Conservation (phyloP, 805 yeast genomes). For the Lachancea nothofagi region DNA sequence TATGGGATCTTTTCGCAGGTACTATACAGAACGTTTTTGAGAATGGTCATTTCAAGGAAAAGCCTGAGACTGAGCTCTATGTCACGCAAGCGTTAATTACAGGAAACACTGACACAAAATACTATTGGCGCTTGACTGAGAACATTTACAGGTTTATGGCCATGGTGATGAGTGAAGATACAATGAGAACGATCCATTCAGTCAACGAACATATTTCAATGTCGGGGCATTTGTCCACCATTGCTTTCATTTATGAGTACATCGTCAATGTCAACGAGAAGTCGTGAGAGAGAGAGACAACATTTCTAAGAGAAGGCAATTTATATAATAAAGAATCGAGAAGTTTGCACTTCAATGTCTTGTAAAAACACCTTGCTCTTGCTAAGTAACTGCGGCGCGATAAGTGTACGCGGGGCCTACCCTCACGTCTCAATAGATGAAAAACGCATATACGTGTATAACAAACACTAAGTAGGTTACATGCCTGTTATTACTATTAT, state of each 20-base stretch:
- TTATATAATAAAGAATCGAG: no score
- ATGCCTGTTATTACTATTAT: no score
- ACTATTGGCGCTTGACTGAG: conserved; percentile 51
- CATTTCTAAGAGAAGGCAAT: no score
- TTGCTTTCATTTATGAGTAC: conserved; percentile 53
- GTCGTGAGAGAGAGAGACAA: no score
- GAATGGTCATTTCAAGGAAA: conserved; percentile 37
- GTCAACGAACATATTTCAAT: conserved; percentile 55
- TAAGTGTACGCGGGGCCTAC: no score
- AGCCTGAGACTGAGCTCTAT: conserved; percentile 23
- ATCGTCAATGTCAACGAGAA: conserved; percentile 30
- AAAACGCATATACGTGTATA: no score
- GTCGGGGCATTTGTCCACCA: conserved; percentile 53
- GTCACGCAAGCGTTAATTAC: conserved; percentile 48
- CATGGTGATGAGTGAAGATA: conserved; percentile 15
- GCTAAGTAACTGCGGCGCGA: no score
- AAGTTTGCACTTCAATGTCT: no score
- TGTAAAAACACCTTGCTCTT: no score
- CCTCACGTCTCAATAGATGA: no score
- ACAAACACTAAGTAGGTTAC: no score
- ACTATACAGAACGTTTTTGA: conserved; percentile 50
- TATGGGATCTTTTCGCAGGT: conserved; percentile 44
- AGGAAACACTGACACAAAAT: conserved; percentile 58
- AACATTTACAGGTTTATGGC: conserved; percentile 48
- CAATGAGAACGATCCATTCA: conserved; percentile 45